Evolutionary conservation across 2,329 filamentous ascomycete species (phyloP), one percentile per base, ranked within the genome.

Genomic region (Ophiostoma triangulosporum): DNA sequence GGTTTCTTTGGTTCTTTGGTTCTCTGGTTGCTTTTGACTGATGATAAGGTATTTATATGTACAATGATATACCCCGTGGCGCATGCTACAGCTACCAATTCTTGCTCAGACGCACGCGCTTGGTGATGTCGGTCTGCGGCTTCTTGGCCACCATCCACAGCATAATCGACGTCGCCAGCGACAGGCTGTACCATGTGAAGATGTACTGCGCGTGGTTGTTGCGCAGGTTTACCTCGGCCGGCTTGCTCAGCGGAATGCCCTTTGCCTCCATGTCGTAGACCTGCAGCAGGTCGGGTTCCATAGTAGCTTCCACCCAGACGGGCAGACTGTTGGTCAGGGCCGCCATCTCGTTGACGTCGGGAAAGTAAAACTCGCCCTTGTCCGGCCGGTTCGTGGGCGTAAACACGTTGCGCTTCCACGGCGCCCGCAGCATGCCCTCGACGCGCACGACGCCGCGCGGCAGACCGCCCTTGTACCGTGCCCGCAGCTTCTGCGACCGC

Each of bases 151-250:
- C 82, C 86, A 97, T 90, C 78, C 85, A 95, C 64, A 98, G 74
- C 93, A 98, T 98, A 64, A 98, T 79, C 12, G 88, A 82, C 36
- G 93, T 98, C 54, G 90, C 90, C 38, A 84, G 68, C 54, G 81
- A 84, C 58, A 95, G 77, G 58, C 86, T 87, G 65, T 94, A 96
- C 93, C 93, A 98, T 60, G 93, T 98, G 68, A 96, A 93, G 61
- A 98, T 98, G 69, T 98, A 98, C 73, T 97, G 93, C 59, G 88
- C 83, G 69, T 98, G 93, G 69, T 95, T 97, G 66, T 98, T 98
- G 66, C 88, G 80, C 64, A 98, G 72, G 66, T 94, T 95, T 57
- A 98, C 90, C 69, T 95, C 88, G 4, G 93, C 79, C 6, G 88
- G 72, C 64, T 91, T 78, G 14, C 90, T 93, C 64, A 96, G 91